These are phyloP conservation scores for Chytridium lagenaria DNA, from an alignment of 371 early-diverging fungal genomes.

Conservation along the genomic window DNA sequence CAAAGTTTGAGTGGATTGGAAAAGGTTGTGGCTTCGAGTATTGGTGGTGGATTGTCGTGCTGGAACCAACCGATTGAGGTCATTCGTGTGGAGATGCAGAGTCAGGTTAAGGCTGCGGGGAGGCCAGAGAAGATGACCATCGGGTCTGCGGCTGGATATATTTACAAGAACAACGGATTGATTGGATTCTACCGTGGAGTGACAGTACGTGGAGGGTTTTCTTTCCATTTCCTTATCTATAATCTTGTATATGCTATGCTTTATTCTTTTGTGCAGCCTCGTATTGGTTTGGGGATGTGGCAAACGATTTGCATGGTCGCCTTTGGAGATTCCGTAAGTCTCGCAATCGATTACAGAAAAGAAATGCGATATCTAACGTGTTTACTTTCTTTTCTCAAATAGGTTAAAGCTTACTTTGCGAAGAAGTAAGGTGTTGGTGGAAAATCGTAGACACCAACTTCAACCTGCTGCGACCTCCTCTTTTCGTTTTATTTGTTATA, in stretches of 20 bases:
- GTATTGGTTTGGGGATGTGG: conserved; percentile 90
- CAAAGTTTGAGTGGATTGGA: conserved; percentile 59
- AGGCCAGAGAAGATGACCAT: conserved; percentile 91
- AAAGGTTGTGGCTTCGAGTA: conserved; percentile 77
- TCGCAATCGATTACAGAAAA: not conserved
- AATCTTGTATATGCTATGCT: too few relatives aligned
- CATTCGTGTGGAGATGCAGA: conserved; percentile 97
- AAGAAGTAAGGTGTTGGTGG: conserved; percentile 29
- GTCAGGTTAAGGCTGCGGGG: conserved; percentile 80
- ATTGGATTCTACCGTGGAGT: conserved; percentile 94
- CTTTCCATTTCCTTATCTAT: not conserved
- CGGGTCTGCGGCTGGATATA: conserved; percentile 80
- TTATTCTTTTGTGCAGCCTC: conserved; percentile 36
- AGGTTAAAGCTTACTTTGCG: conserved; percentile 61
- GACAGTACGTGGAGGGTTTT: conserved; percentile 43
- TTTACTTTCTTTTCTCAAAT: not conserved
- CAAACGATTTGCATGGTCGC: conserved; percentile 97
- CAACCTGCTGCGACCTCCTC: not conserved
- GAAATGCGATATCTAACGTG: too few relatives aligned
- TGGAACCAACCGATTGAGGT: conserved; percentile 98
- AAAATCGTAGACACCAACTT: not conserved
- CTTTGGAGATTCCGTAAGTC: conserved; percentile 72
- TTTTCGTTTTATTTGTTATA: too few relatives aligned
- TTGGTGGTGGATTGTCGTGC: conserved; percentile 90
- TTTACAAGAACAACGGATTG: conserved; percentile 87